phyloP scores from a whole-genome alignment of 106 monocot species.

The Acorus gramineus region DNA sequence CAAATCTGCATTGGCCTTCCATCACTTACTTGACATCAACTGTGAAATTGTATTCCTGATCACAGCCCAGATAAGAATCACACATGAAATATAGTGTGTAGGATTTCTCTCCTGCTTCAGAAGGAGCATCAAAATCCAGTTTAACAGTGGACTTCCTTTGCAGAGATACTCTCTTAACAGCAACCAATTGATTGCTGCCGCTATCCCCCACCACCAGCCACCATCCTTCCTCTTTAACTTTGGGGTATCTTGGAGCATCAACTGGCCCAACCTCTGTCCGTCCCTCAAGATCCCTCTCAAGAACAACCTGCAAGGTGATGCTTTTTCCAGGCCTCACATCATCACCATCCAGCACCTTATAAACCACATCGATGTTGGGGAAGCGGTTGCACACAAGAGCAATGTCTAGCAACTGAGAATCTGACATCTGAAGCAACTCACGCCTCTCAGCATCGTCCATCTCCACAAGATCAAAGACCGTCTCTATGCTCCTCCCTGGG shows the following conservation, averaged over 20 bases:
- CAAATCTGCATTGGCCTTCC: slow-evolving; percentile 4
- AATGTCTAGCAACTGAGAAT: slow-evolving; percentile 70
- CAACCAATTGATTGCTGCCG: slow-evolving; percentile 70
- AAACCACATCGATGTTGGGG: slow-evolving; percentile 88
- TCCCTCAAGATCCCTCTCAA: slow-evolving; percentile 81
- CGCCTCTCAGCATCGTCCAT: slow-evolving; percentile 87
- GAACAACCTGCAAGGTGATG: slow-evolving; percentile 68
- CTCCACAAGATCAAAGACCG: slow-evolving; percentile 78
- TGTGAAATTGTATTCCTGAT: slow-evolving; percentile 78
- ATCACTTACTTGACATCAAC: slow-evolving; percentile 46
- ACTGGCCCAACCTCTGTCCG: slow-evolving; percentile 64
- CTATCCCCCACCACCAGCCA: slow-evolving; percentile 93
- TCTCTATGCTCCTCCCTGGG: slow-evolving; percentile 51
- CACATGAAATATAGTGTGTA: slow-evolving; percentile 87
- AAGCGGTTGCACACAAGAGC: slow-evolving; percentile 89
- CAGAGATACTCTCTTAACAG: slow-evolving; percentile 73
- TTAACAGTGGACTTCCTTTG: slow-evolving; percentile 67
- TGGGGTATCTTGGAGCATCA: slow-evolving; percentile 67
- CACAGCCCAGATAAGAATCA: slow-evolving; percentile 91
- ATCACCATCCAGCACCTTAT: slow-evolving; percentile 60
- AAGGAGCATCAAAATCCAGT: slow-evolving; percentile 62
- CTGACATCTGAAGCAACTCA: slow-evolving; percentile 79
- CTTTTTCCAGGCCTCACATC: slow-evolving; percentile 54
- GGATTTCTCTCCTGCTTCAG: slow-evolving; percentile 46
- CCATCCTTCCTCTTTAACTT: slow-evolving; percentile 95